Conservation (phyloP, 2,329 filamentous ascomycete species). For the Dactylonectria macrodidyma region DNA sequence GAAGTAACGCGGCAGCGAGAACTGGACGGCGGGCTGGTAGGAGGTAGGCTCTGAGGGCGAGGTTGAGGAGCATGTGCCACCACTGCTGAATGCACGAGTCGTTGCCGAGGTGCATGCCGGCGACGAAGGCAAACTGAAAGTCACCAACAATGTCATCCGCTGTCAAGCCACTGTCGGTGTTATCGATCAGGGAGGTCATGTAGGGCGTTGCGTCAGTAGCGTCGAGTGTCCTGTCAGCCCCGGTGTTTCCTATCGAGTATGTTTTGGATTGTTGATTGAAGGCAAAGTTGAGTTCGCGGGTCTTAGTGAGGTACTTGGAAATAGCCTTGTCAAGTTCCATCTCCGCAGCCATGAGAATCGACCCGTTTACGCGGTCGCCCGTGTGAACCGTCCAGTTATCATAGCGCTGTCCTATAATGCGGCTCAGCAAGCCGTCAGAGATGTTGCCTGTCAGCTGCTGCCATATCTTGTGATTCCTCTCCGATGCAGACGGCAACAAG, state of each 20-base stretch:
- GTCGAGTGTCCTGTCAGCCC: constrained; percentile 58
- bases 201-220: constrained; percentile 65
- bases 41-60: constrained; percentile 66
- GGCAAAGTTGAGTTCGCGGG: constrained; percentile 63
- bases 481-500: constrained; percentile 36
- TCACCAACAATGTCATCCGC: constrained; percentile 69
- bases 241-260: constrained; percentile 57
- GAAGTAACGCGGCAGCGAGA: constrained; percentile 64
- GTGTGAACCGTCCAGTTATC: constrained; percentile 69
- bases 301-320: constrained; percentile 50
- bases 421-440: constrained; percentile 59
- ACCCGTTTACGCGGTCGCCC: constrained; percentile 65
- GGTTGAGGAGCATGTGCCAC: constrained; percentile 68
- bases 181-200: constrained; percentile 58
- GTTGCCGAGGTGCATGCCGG: constrained; percentile 71
- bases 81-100: constrained; percentile 74
- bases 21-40: constrained; percentile 60
- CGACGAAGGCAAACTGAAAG: constrained; percentile 72
- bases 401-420: constrained; percentile 60
- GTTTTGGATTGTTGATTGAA: constrained; percentile 61
- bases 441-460: constrained; percentile 65
- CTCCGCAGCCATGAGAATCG: constrained; percentile 55
- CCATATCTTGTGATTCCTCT: constrained; percentile 62
- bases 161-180: constrained; percentile 38
- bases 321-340: constrained; percentile 59